Evolutionary conservation across 2,329 filamentous ascomycete genomes (phyloP), one percentile per base, ranked within the genome.

Genomic region (Aspergillus pseudoterreus): DNA sequence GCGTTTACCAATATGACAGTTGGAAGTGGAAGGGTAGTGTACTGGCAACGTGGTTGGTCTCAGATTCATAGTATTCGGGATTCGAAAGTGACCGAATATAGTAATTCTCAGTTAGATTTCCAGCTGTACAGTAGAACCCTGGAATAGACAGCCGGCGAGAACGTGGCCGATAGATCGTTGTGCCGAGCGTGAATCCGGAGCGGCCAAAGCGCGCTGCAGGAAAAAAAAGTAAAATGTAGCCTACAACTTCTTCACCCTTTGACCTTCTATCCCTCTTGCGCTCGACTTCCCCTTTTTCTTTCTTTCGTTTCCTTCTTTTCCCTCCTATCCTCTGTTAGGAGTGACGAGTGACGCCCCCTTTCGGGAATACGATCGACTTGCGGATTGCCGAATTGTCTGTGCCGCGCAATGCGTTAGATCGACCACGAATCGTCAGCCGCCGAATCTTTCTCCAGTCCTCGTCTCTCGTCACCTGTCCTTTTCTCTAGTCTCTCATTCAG

Each of bases 351-450:
- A 21, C 39, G 39, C 39, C 43, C 32, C 46, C 19, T 14, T 51
- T 6, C 15, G 24, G 8, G n/a, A 36, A 11, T 5, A 43, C 35
- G n/a, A 35, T 51, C 38, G 14, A 35, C 22, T 41, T 14, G 32
- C 19, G 27, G 36, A 11, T 17, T 36, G 12, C 50, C 19, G 39
- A 17, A 42, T 51, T 48, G 21, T 47, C 30, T 45, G 24, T 45
- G 52, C 30, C 49, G 43, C 53, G 53, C 55, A 56, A 57, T 60
- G 55, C 35, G 49, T 57, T 53, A 55, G 49, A 45, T 43, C 33
- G 35, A 53, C 44, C 32, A 30, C 17, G 22, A 22, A 22, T 36
- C 19, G 51, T 52, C 45, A 53, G 50, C 53, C 43, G 22, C 35
- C 14, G 35, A 38, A 38, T 3, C 4, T 19, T 19, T 38, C 35